Evolutionary conservation across 495 filamentous ascomycete genomes (phyloP).

Genomic region (Podospora fimiseda): DNA sequence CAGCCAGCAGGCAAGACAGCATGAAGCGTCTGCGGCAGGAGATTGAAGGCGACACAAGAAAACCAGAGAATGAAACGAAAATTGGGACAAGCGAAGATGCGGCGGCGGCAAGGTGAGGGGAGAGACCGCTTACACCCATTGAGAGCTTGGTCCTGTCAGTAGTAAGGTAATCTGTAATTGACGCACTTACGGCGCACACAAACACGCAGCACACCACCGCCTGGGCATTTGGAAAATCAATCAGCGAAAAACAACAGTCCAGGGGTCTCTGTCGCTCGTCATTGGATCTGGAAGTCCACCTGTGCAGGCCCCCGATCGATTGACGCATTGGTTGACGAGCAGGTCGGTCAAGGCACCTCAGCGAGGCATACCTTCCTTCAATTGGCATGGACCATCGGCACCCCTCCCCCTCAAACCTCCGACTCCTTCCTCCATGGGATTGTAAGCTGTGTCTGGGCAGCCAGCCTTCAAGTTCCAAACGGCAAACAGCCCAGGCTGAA

Average conservation of each 20-base stretch:
- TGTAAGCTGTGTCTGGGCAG: neutral
- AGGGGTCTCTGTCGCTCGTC: no score
- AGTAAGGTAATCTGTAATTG: neutral
- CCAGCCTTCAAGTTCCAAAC: no score
- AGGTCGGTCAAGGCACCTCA: no score
- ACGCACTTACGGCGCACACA: neutral
- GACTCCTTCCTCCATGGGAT: neutral
- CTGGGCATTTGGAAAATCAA: no score
- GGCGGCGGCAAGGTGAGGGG: conserved; percentile 3
- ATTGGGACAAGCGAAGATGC: neutral
- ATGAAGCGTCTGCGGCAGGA: neutral
- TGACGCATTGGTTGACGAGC: no score
- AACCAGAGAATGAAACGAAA: neutral
- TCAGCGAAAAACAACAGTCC: no score
- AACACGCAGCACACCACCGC: neutral
- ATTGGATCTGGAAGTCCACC: no score
- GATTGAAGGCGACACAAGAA: neutral
- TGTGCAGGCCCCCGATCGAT: no score
- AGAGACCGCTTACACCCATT: neutral
- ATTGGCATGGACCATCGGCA: no score
- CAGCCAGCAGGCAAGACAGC: neutral
- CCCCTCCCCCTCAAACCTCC: neutral
- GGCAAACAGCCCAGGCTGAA: no score
- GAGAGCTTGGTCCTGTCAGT: neutral
- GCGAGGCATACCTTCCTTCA: no score